These are phyloP conservation scores for Neurospora intermedia DNA, from an alignment of 495 filamentous ascomycete genomes.

Conservation along the genomic window DNA sequence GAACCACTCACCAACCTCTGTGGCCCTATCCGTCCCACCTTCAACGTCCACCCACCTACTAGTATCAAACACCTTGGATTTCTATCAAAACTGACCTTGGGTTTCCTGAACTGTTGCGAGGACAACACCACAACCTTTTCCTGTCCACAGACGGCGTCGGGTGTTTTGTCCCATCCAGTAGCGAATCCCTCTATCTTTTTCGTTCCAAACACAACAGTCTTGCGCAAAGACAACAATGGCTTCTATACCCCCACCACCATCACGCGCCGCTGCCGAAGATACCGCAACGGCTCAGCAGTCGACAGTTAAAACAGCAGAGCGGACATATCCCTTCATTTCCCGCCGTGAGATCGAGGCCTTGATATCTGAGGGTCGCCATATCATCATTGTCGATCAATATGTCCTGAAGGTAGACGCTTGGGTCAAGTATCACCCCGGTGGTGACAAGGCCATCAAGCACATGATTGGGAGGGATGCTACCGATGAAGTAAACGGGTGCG, in stretches of 20 bases:
- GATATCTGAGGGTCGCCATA: conserved; percentile 73
- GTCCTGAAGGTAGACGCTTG: conserved; percentile 84
- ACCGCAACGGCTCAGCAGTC: neutral
- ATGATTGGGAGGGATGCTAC: conserved; percentile 97
- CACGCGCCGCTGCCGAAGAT: neutral
- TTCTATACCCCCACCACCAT: neutral
- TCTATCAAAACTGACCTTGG: neutral
- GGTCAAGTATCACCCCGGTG: conserved; percentile 83
- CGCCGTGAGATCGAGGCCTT: conserved; percentile 74
- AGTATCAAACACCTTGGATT: neutral
- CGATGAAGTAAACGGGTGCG: conserved; percentile 86
- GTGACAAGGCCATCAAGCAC: conserved; percentile 83
- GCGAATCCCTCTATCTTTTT: neutral
- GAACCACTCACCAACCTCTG: neutral
- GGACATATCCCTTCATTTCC: conserved; percentile 38
- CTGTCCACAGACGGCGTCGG: neutral
- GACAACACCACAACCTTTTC: neutral
- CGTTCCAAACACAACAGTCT: neutral
- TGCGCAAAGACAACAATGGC: neutral
- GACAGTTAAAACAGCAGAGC: conserved; percentile 20
- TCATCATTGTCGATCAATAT: conserved; percentile 71
- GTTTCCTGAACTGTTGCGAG: neutral
- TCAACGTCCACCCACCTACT: neutral
- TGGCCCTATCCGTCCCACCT: neutral
- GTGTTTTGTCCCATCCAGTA: neutral